These are phyloP conservation scores for Termitomyces sp. DNA, from an alignment of 768 basidiomycete species.

Conservation along the genomic window DNA sequence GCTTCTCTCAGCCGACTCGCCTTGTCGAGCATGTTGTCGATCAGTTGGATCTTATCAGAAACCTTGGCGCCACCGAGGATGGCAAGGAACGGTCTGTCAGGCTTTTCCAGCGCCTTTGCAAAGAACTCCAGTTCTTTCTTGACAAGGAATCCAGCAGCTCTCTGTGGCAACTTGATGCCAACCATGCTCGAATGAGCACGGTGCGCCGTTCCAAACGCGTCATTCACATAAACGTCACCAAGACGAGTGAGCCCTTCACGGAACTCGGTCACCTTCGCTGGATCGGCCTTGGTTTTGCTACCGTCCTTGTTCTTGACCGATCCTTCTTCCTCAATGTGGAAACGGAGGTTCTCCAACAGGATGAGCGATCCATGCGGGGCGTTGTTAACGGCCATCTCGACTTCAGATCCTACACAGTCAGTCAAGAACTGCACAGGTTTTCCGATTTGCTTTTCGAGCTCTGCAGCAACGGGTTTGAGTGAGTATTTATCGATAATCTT, in stretches of 20 bases:
- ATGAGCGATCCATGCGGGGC: conserved; percentile 70
- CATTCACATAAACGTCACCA: conserved; percentile 97
- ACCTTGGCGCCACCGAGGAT: conserved; percentile 99
- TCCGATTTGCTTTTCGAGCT: conserved; percentile 71
- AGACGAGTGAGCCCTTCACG: conserved; percentile 84
- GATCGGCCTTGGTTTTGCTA: conserved; percentile 91
- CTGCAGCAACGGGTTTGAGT: conserved; percentile 79
- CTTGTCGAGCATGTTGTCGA: conserved; percentile 99
- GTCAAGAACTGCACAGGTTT: conserved; percentile 76
- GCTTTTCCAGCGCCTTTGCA: conserved; percentile 93
- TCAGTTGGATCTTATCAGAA: conserved; percentile 97
- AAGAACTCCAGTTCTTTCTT: conserved; percentile 99
- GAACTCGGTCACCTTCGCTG: conserved; percentile 77
- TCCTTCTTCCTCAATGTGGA: conserved; percentile 98
- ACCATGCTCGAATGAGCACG: conserved; percentile 99
- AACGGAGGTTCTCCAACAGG: conserved; percentile 95
- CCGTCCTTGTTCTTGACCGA: conserved; percentile 91
- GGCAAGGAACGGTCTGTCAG: conserved; percentile 94
- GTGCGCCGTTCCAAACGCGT: conserved; percentile 98
- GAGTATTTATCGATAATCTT: conserved; percentile 87
- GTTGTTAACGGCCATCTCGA: conserved; percentile 72
- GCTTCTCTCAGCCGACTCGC: conserved; percentile 30
- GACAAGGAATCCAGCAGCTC: conserved; percentile 94
- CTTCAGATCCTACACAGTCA: conserved; percentile 84
- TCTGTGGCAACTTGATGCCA: conserved; percentile 86